Percentiles rank a stretch among this genome's conserved stretches.
Conservation (phyloP, 2,329 filamentous ascomycete species). For the Knufia petricola region DNA sequence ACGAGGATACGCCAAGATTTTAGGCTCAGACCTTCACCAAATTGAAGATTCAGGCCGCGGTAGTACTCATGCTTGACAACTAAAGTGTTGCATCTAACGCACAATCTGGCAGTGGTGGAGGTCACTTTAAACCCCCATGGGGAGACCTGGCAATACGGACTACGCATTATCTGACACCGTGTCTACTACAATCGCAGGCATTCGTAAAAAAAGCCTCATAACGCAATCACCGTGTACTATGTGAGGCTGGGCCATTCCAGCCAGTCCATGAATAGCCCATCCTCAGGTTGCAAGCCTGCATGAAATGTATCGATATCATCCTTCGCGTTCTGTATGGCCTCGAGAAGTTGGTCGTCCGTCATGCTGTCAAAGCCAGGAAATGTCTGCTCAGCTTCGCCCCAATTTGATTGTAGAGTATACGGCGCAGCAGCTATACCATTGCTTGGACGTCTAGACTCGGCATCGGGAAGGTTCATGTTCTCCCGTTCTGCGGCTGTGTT, state of each 20-base stretch:
- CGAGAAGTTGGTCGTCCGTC: constrained; percentile 59
- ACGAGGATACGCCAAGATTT: too few relatives aligned
- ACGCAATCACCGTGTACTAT: not conserved
- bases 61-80: too few relatives aligned
- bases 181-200: too few relatives aligned
- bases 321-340: constrained; percentile 55
- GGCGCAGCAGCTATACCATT: not conserved
- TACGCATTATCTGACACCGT: too few relatives aligned
- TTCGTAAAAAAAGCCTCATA: not conserved
- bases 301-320: constrained; percentile 46
- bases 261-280: constrained; percentile 51
- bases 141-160: too few relatives aligned
- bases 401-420: not conserved
- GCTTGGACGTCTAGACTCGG: not conserved
- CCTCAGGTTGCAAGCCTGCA: constrained; percentile 49
- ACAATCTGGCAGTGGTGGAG: too few relatives aligned
- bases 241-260: constrained; percentile 26
- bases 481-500: not conserved
- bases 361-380: constrained; percentile 38
- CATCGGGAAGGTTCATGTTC: not conserved
- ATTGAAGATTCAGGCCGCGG: too few relatives aligned
- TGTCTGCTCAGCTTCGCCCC: not conserved
- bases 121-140: too few relatives aligned
- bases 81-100: too few relatives aligned
- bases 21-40: too few relatives aligned